phyloP scores from a whole-genome alignment of 768 basidiomycete genomes.

The Suillus subalutaceus region DNA sequence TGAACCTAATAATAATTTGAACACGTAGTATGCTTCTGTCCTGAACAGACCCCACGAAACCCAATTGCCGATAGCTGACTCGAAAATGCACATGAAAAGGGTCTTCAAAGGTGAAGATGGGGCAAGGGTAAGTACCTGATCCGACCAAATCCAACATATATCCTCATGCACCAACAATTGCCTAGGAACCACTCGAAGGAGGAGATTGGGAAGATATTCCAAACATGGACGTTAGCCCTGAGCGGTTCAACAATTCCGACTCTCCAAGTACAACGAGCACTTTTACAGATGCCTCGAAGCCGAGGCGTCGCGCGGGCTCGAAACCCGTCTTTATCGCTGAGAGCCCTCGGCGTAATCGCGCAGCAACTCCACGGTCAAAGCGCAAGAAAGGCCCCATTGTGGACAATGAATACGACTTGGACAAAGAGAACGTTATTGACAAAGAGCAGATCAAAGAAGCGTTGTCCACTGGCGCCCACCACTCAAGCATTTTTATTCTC shows the following conservation, averaged over 20 bases:
- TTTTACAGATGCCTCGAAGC: not conserved
- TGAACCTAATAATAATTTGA: not conserved
- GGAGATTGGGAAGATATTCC: conserved; percentile 6
- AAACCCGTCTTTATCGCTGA: conserved; percentile 1
- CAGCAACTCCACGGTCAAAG: conserved; percentile 26
- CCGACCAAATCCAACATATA: not conserved
- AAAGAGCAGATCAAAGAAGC: conserved; percentile 27
- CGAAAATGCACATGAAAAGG: not conserved
- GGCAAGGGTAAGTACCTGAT: not conserved
- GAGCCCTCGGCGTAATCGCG: not conserved
- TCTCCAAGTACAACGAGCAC: not conserved
- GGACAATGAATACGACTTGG: conserved; percentile 21
- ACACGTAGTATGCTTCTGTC: not conserved
- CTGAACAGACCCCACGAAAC: not conserved
- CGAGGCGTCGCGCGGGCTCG: not conserved
- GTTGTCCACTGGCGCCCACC: conserved; percentile 26
- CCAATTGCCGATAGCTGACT: not conserved
- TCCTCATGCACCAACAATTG: not conserved
- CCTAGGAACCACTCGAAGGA: not conserved
- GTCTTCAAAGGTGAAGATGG: not conserved
- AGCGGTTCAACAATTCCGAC: not conserved
- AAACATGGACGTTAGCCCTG: not conserved
- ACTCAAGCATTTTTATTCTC: conserved; percentile 42
- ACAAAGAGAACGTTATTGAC: conserved; percentile 8
- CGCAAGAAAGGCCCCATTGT: conserved; percentile 33